These are phyloP conservation scores for Pseudogymnoascus sp. DNA, from an alignment of 2,329 filamentous ascomycete genomes.

Conservation along the genomic window DNA sequence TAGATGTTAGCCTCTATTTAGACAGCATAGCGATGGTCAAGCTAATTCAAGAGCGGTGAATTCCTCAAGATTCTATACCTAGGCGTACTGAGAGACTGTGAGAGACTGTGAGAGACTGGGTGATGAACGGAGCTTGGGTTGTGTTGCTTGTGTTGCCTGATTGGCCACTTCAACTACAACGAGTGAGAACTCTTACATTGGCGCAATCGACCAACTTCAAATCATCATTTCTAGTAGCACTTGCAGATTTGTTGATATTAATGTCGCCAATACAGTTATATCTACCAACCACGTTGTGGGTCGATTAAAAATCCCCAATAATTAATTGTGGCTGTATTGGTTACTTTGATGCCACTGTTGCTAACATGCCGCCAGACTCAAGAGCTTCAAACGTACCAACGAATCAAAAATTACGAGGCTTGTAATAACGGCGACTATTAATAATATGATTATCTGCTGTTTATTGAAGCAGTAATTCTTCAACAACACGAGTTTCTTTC, in stretches of 20 bases:
- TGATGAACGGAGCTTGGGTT: not conserved
- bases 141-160: not conserved
- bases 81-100: not conserved
- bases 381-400: not conserved
- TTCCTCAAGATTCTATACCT: not conserved
- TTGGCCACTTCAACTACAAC: conserved; percentile 1
- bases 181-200: not conserved
- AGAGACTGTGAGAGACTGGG: not conserved
- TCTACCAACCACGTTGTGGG: not conserved
- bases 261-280: not conserved
- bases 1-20: conserved; percentile 33
- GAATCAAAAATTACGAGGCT: not conserved
- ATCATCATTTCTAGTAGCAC: not conserved
- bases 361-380: not conserved
- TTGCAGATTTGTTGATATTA: not conserved
- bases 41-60: conserved; percentile 14
- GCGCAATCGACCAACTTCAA: not conserved
- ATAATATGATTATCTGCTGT: not conserved
- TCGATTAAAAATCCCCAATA: not conserved
- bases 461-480: not conserved
- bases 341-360: not conserved
- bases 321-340: not conserved
- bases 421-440: not conserved
- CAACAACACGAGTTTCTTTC: not conserved
- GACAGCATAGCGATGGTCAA: conserved; percentile 26